A percentile compares a stretch with the other conserved stretches of the same genome.
Conservation (phyloP, 2,329 filamentous ascomycete species). For the Colletotrichum higginsianum region DNA sequence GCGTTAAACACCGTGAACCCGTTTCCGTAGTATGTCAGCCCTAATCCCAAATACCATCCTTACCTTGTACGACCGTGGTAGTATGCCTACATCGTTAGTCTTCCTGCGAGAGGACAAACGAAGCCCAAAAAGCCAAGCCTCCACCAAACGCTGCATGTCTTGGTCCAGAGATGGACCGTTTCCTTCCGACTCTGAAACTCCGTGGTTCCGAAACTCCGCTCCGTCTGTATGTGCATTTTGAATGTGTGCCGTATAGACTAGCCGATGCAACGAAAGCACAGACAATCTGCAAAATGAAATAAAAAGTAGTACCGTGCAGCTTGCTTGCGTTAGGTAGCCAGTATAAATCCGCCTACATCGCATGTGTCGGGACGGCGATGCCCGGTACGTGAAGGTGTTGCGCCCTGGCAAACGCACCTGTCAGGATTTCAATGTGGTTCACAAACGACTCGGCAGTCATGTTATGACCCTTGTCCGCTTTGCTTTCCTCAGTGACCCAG, state of each 20-base stretch:
- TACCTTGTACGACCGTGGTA: constrained; percentile 18
- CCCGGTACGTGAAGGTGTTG: constrained; percentile 47
- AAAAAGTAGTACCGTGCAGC: neutral
- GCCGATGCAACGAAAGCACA: neutral
- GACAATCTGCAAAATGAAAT: constrained; percentile 6
- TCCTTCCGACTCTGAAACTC: constrained; percentile 11
- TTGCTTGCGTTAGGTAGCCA: constrained; percentile 32
- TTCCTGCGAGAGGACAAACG: constrained; percentile 2
- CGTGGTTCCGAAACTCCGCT: constrained; percentile 7
- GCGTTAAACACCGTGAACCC: constrained; percentile 23
- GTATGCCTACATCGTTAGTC: neutral
- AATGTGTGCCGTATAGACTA: constrained; percentile 1
- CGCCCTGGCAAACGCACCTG: constrained; percentile 54
- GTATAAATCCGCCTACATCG: constrained; percentile 30
- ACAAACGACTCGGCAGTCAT: constrained; percentile 52
- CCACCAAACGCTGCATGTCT: constrained; percentile 19
- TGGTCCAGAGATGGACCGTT: constrained; percentile 13
- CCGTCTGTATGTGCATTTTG: constrained; percentile 6
- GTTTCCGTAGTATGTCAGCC: constrained; percentile 23
- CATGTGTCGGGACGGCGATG: constrained; percentile 36
- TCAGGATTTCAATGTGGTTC: constrained; percentile 63
- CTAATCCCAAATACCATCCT: neutral
- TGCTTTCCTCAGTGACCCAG: constrained; percentile 61
- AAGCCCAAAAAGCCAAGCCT: neutral
- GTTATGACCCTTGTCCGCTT: constrained; percentile 49